Evolutionary conservation across 116 monocot genomes (phyloP).

Genomic region (Iris pallida): DNA sequence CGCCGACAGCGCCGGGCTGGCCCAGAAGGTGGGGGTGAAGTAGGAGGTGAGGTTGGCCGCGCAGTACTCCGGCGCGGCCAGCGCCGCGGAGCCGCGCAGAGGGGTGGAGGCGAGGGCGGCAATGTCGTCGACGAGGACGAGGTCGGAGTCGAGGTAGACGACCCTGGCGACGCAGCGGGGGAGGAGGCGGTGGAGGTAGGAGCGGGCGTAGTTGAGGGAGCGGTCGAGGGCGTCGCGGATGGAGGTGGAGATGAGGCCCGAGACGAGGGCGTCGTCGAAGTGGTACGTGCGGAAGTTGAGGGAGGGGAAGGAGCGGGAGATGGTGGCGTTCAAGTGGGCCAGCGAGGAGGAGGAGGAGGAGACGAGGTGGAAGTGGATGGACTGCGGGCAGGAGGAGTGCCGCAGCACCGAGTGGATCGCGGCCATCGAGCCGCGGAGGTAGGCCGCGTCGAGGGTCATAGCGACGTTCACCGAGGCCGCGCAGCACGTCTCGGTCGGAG

Average conservation of each 20-base stretch:
- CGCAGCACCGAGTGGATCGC: constrained; percentile 67
- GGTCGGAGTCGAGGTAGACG: constrained; percentile 74
- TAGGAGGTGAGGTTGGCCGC: constrained; percentile 67
- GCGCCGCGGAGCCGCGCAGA: constrained; percentile 26
- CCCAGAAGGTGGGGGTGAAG: constrained; percentile 69
- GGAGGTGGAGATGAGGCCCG: constrained; percentile 69
- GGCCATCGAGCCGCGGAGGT: constrained; percentile 71
- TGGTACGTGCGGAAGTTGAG: constrained; percentile 53
- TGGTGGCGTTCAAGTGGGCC: constrained; percentile 34
- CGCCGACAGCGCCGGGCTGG: constrained; percentile 40
- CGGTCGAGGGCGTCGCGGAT: constrained; percentile 70
- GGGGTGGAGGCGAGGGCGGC: constrained; percentile 31
- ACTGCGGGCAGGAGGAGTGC: constrained; percentile 71
- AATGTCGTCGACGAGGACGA: constrained; percentile 72
- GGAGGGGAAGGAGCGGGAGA: constrained; percentile 51
- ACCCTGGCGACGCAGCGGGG: constrained; percentile 39
- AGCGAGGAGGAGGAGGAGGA: constrained; percentile 29
- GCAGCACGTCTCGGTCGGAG: not conserved
- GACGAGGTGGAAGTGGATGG: constrained; percentile 71
- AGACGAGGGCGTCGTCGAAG: constrained; percentile 55
- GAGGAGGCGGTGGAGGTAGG: constrained; percentile 51
- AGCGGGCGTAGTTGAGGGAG: constrained; percentile 78
- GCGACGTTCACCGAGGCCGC: constrained; percentile 55
- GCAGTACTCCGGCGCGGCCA: constrained; percentile 86
- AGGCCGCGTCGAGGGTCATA: constrained; percentile 68